Base-by-base conservation (phyloP, 2,329 filamentous ascomycete genomes). In the Cryphonectria japonica region DNA sequence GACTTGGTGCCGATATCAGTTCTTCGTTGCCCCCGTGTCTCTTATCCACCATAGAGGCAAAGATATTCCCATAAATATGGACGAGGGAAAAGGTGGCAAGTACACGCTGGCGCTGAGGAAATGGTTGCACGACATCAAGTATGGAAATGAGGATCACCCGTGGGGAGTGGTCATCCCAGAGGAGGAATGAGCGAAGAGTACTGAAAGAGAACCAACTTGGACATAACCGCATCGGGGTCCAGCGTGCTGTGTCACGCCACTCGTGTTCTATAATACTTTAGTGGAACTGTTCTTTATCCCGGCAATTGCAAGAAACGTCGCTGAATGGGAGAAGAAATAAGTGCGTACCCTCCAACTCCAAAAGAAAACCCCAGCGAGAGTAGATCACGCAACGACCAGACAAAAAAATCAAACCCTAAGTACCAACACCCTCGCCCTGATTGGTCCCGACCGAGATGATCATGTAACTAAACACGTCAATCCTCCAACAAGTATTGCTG, bases 81-180 rank as follows among this genome's bases (percentile, higher is more conserved):
- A 85, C 66, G 81, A 82, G 69, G 85, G 85, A 62, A 80, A 84
- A 65, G 84, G 82, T 66, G 90, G 87, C 63, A 79, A 84, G 59
- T 85, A 89, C 76, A 90, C 89, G n/a, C 77, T 80, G 75, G 83
- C 84, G 79, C 82, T 94, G 79, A 94, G 93, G 85, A 81, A 81
- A 52, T 91, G 87, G 87, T 82, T 94, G 74, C 84, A 85, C 74
- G 89, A 91, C 75, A 93, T 94, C 81, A 93, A 93, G 90, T 94
- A 91, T 79, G 92, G 92, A 72, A 86, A 86, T 71, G 88, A 86
- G 77, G 78, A 90, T 71, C 91, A 94, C 78, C 83, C 87, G 64
- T 94, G 92, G 91, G 90, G 87, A 50, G 86, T 93, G 69, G 85
- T 92, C 50, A 85, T 94, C 50, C 83, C 88, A 67, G 89, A 92